Evolutionary conservation across 148 eudicot species (phyloP).

Genomic region (Nepenthes gracilis): DNA sequence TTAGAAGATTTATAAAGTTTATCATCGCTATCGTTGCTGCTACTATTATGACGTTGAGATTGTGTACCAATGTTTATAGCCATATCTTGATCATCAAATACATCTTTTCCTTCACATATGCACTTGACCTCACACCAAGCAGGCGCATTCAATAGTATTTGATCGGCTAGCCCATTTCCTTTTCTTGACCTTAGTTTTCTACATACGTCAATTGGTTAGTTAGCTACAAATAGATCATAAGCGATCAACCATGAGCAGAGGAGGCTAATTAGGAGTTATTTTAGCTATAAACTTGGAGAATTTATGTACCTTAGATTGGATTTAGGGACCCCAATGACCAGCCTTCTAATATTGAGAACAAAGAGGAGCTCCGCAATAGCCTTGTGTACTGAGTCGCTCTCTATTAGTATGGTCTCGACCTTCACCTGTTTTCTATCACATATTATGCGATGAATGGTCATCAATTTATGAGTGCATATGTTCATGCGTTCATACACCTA

Average conservation of each 20-base stretch:
- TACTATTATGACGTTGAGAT: no score
- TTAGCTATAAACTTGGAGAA: no score
- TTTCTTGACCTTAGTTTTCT: slow-evolving; percentile 52
- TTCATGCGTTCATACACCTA: slow-evolving; percentile 1
- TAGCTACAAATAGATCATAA: slow-evolving; percentile 22
- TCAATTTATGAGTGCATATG: not conserved
- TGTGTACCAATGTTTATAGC: no score
- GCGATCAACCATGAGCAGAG: not conserved
- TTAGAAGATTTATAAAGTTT: no score
- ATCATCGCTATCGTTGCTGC: no score
- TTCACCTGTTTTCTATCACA: slow-evolving; percentile 34
- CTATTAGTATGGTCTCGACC: slow-evolving; percentile 79
- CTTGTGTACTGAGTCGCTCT: slow-evolving; percentile 56
- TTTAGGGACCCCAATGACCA: slow-evolving; percentile 57
- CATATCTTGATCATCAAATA: slow-evolving; percentile 3
- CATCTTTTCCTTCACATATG: slow-evolving; percentile 64
- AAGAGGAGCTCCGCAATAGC: slow-evolving; percentile 72
- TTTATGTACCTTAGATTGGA: slow-evolving; percentile 40
- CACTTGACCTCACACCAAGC: slow-evolving; percentile 48
- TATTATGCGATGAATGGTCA: not conserved
- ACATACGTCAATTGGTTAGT: slow-evolving; percentile 10
- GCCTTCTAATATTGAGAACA: slow-evolving; percentile 51
- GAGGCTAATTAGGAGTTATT: not conserved
- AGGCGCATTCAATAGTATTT: slow-evolving; percentile 42
- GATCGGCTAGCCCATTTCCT: slow-evolving; percentile 38